These are phyloP conservation scores for Penicillium bialowiezense DNA, from an alignment of 495 filamentous ascomycete genomes.

Conservation along the genomic window DNA sequence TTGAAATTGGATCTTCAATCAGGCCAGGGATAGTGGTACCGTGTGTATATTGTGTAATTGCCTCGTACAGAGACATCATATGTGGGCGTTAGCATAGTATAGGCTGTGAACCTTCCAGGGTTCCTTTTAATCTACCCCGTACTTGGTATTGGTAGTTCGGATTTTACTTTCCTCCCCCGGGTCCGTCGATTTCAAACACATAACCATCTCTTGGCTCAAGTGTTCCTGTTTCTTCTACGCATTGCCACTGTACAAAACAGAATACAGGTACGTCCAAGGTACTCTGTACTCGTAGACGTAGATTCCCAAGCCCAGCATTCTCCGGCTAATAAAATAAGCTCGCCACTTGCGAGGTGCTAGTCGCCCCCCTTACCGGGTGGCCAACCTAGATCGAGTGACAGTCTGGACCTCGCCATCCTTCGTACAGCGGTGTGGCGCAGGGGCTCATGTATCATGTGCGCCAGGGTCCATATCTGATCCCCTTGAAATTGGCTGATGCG, in stretches of 20 bases:
- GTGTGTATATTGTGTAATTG: too few relatives aligned
- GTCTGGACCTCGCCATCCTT: neutral
- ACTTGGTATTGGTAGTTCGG: too few relatives aligned
- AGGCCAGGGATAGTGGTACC: too few relatives aligned
- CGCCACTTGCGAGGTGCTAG: neutral
- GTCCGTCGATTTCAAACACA: too few relatives aligned
- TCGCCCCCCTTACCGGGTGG: neutral
- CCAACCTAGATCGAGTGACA: neutral
- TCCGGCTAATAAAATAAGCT: neutral
- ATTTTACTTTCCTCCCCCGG: neutral
- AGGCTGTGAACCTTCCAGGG: too few relatives aligned
- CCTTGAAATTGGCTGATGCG: neutral
- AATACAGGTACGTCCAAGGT: too few relatives aligned
- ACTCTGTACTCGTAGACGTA: too few relatives aligned
- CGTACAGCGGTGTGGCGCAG: constrained; percentile 1
- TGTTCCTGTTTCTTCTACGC: too few relatives aligned
- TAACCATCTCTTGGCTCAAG: too few relatives aligned
- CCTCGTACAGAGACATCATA: neutral
- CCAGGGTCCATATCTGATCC: neutral
- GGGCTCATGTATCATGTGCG: neutral
- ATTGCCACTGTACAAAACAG: too few relatives aligned
- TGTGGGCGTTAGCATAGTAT: neutral
- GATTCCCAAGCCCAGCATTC: neutral
- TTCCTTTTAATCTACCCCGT: neutral
- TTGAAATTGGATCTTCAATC: neutral